These are phyloP conservation scores for Sphaerobolus stellatus DNA, from an alignment of 1,284 basidiomycete genomes.

Conservation along the genomic window DNA sequence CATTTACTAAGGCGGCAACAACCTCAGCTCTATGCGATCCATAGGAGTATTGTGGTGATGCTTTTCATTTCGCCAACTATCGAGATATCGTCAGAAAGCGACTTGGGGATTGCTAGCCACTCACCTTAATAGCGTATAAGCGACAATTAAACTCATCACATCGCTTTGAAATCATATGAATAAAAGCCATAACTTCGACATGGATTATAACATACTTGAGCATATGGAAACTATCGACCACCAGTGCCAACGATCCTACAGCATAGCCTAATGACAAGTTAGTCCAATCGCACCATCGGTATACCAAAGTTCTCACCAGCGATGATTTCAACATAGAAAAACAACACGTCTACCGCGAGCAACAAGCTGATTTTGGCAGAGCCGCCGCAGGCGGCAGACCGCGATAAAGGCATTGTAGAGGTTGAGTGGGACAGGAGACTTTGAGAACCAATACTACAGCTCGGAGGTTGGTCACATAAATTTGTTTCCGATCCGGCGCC, in stretches of 20 bases:
- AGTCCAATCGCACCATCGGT: neutral
- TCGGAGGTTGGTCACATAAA: no score
- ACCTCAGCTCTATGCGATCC: slow-evolving; percentile 99
- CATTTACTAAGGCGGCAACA: slow-evolving; percentile 91
- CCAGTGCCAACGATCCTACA: slow-evolving; percentile 90
- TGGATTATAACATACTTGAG: slow-evolving; percentile 84
- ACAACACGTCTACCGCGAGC: slow-evolving; percentile 81
- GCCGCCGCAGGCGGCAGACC: no score
- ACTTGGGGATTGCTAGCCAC: no score
- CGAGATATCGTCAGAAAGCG: no score
- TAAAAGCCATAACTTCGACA: no score
- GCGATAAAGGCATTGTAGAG: slow-evolving; percentile 43
- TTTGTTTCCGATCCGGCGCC: no score
- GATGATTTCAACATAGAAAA: slow-evolving; percentile 92
- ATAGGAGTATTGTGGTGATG: slow-evolving; percentile 74
- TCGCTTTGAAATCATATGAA: slow-evolving; percentile 55
- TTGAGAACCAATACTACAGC: no score
- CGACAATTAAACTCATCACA: slow-evolving; percentile 93
- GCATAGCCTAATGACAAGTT: slow-evolving; percentile 73
- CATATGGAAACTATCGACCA: slow-evolving; percentile 99
- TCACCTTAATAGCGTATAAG: slow-evolving; percentile 95
- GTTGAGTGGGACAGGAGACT: no score
- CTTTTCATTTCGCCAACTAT: slow-evolving; percentile 13
- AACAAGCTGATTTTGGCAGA: slow-evolving; percentile 82
- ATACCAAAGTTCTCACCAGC: slow-evolving; percentile 53